These are phyloP conservation scores for Arachis monticola DNA, from an alignment of 331 rosid genomes.

Conservation along the genomic window DNA sequence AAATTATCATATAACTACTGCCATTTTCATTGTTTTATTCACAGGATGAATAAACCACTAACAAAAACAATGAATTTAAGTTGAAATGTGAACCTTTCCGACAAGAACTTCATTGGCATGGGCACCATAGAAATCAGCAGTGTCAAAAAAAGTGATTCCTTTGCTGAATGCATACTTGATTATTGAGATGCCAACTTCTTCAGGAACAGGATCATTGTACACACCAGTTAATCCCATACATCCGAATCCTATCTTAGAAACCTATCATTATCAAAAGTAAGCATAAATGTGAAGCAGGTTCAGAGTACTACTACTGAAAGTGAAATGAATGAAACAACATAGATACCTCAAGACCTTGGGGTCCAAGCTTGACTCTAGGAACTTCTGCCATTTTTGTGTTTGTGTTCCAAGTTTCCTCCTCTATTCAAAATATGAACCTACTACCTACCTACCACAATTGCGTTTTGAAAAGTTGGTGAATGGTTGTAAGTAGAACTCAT, in stretches of 20 bases:
- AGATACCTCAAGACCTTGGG: constrained; percentile 64
- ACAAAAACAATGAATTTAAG: neutral
- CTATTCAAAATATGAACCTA: neutral
- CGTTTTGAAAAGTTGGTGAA: neutral
- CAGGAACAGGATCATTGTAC: constrained; percentile 58
- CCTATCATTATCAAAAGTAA: constrained; percentile 41
- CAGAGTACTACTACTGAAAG: neutral
- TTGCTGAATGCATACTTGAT: constrained; percentile 64
- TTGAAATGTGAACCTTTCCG: constrained; percentile 56
- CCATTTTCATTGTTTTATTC: neutral
- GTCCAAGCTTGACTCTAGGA: constrained; percentile 64
- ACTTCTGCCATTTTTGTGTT: constrained; percentile 47
- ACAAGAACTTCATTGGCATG: constrained; percentile 63
- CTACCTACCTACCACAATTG: neutral
- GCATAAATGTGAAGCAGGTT: neutral
- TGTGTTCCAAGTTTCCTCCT: neutral
- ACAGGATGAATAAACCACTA: neutral
- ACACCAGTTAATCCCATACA: constrained; percentile 70
- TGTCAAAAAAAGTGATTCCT: constrained; percentile 79
- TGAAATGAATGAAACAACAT: neutral
- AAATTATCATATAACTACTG: no score
- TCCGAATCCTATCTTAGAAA: constrained; percentile 76
- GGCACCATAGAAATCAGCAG: constrained; percentile 66
- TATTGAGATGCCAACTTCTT: constrained; percentile 59
- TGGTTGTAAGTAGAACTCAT: neutral